These are phyloP conservation scores for Theobroma grandiflorum DNA, from an alignment of 441 rosid species.

Conservation along the genomic window DNA sequence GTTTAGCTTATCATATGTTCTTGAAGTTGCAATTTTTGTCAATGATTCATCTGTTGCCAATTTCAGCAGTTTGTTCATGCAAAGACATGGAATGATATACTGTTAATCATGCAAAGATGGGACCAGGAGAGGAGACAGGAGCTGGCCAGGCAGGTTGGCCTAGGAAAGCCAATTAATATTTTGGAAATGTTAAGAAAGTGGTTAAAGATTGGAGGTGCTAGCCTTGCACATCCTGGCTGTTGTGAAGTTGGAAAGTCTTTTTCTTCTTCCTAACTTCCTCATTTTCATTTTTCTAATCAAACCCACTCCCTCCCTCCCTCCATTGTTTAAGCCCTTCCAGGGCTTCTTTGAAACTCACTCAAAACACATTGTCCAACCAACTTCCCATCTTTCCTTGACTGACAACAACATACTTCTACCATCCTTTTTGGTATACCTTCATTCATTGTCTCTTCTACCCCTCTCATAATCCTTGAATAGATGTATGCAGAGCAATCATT, in stretches of 20 bases:
- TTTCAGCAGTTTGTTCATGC: background rate
- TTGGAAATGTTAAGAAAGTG: slow-evolving; percentile 18
- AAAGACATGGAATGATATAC: background rate
- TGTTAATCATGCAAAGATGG: background rate
- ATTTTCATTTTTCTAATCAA: slow-evolving; percentile 23
- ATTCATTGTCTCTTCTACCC: background rate
- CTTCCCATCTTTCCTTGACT: slow-evolving; percentile 21
- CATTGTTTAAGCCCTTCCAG: slow-evolving; percentile 22
- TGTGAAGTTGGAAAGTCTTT: slow-evolving; percentile 78
- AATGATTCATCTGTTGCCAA: background rate
- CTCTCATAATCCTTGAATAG: too few relatives aligned
- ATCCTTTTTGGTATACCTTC: background rate
- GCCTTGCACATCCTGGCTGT: slow-evolving; percentile 52
- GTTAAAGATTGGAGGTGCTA: slow-evolving; percentile 23
- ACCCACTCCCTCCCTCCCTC: background rate
- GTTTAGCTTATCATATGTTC: background rate
- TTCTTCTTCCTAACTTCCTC: slow-evolving; percentile 59
- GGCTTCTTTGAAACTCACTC: slow-evolving; percentile 45
- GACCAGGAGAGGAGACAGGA: background rate
- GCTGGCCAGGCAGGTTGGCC: slow-evolving; percentile 8
- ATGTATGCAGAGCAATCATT: background rate
- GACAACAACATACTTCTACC: slow-evolving; percentile 7
- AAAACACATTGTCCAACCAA: slow-evolving; percentile 39
- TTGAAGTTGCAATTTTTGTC: background rate
- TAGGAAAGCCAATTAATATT: background rate